Conservation (phyloP, 2,329 filamentous ascomycete genomes). For the Microcyclosporella mali region DNA sequence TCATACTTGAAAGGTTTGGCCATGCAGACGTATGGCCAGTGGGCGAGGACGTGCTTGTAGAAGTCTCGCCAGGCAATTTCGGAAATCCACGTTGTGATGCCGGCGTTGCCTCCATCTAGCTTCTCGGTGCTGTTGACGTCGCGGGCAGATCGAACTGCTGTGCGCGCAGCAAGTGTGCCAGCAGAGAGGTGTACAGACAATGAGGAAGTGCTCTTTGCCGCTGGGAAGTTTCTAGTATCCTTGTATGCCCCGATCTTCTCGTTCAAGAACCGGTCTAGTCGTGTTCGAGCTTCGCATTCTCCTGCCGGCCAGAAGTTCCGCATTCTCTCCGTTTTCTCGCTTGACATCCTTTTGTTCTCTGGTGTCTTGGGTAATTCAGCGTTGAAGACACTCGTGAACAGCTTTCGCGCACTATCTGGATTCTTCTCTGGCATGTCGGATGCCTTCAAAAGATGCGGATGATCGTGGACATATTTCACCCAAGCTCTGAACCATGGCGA, state of each 20-base stretch:
- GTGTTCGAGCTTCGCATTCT: slow-evolving; percentile 61
- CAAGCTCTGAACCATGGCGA: slow-evolving; percentile 75
- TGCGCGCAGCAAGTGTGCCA: slow-evolving; percentile 62
- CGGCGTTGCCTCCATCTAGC: slow-evolving; percentile 60
- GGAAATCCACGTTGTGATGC: slow-evolving; percentile 68
- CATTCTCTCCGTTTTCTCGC: slow-evolving; percentile 55
- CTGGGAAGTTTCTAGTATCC: slow-evolving; percentile 60
- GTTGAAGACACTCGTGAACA: slow-evolving; percentile 54
- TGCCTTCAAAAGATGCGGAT: slow-evolving; percentile 60
- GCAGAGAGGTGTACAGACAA: slow-evolving; percentile 68
- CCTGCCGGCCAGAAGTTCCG: slow-evolving; percentile 64
- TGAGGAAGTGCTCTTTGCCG: slow-evolving; percentile 57
- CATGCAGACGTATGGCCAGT: slow-evolving; percentile 82
- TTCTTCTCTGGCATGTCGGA: slow-evolving; percentile 56
- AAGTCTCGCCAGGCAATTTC: slow-evolving; percentile 85
- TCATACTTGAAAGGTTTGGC: slow-evolving; percentile 76
- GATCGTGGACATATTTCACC: slow-evolving; percentile 64
- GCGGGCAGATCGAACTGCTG: slow-evolving; percentile 58
- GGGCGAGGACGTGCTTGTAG: slow-evolving; percentile 75
- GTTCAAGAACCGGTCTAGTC: slow-evolving; percentile 62
- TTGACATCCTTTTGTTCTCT: slow-evolving; percentile 54
- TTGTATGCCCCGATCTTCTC: slow-evolving; percentile 58
- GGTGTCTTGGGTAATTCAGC: slow-evolving; percentile 56
- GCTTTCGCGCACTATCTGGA: slow-evolving; percentile 41
- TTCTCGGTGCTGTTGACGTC: slow-evolving; percentile 56